Evolutionary conservation across 108 stramenopile genomes (phyloP).

Genomic region (Mayamaea pseudoterrestris): DNA sequence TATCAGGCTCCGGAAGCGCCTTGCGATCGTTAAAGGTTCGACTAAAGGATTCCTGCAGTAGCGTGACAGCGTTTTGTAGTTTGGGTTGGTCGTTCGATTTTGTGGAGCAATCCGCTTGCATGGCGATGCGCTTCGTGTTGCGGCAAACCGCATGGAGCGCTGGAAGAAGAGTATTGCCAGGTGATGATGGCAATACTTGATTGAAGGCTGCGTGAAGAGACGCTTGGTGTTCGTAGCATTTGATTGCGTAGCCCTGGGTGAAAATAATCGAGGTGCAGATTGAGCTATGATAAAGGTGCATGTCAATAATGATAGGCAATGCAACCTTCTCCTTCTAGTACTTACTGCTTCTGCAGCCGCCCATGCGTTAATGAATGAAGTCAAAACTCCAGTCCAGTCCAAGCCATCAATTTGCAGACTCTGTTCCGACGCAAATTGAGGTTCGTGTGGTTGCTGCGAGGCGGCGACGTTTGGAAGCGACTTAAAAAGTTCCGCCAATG

Average conservation of each 20-base stretch:
- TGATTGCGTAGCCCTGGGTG: slow-evolving; percentile 29
- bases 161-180: slow-evolving; percentile 77
- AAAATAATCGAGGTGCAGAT: slow-evolving; percentile 2
- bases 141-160: slow-evolving; percentile 62
- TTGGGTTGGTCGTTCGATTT: slow-evolving; percentile 42
- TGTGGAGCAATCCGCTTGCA: slow-evolving; percentile 35
- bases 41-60: slow-evolving; percentile 68
- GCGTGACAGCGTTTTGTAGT: slow-evolving; percentile 60
- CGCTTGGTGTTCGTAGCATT: slow-evolving; percentile 48
- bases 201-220: slow-evolving; percentile 56
- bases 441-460: slow-evolving; percentile 4
- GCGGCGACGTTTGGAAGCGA: no score
- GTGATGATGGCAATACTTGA: slow-evolving; percentile 42
- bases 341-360: slow-evolving; percentile 47
- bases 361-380: slow-evolving; percentile 39
- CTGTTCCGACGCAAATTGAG: no score
- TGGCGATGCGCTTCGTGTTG: slow-evolving; percentile 51
- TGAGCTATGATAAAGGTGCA: slow-evolving; percentile 2
- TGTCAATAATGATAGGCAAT: neutral
- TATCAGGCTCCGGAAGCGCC: slow-evolving; percentile 25
- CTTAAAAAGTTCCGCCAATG: no score
- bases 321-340: slow-evolving; percentile 2
- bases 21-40: slow-evolving; percentile 79
- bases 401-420: slow-evolving; percentile 36
- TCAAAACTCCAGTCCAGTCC: slow-evolving; percentile 50